Percentiles rank a stretch among this genome's conserved stretches.
These are phyloP conservation scores for Alternaria gansuensis DNA, from an alignment of 2,329 filamentous ascomycete genomes.

Conservation along the genomic window DNA sequence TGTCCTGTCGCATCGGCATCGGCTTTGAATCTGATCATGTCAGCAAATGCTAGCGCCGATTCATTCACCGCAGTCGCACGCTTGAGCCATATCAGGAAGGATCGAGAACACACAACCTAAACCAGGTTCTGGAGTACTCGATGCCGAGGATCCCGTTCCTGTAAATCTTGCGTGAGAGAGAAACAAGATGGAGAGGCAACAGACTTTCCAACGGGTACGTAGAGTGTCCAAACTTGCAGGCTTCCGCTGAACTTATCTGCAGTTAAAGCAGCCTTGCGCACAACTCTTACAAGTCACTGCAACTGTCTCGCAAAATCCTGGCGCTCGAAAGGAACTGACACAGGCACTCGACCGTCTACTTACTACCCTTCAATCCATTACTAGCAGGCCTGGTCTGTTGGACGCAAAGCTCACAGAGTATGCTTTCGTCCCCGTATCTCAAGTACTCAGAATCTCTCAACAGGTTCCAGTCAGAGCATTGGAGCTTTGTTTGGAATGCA, in stretches of 20 bases:
- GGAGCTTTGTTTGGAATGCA: constrained; percentile 78
- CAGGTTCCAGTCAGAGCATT: constrained; percentile 74
- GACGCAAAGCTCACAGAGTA: constrained; percentile 91
- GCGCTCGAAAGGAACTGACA: constrained; percentile 58
- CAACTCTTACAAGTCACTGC: constrained; percentile 65
- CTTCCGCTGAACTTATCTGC: constrained; percentile 16
- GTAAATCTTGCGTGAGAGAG: neutral
- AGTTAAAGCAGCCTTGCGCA: constrained; percentile 68
- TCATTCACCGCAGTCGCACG: neutral
- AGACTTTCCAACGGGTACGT: constrained; percentile 52
- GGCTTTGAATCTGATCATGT: neutral
- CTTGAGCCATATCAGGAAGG: neutral
- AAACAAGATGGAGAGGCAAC: constrained; percentile 50
- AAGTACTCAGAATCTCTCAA: constrained; percentile 80
- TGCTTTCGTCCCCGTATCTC: constrained; percentile 89
- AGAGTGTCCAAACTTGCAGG: neutral
- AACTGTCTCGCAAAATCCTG: constrained; percentile 58
- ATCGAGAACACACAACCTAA: neutral
- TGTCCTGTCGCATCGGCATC: neutral
- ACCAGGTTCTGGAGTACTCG: neutral
- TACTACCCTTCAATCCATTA: constrained; percentile 49
- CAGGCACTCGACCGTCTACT: constrained; percentile 59
- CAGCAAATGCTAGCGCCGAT: neutral
- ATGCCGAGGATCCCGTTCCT: neutral
- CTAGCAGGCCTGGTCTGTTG: constrained; percentile 57